A percentile compares a stretch with the other conserved stretches of the same genome.
phyloP scores from a whole-genome alignment of 148 eudicot species.

The Rhododendron molle region DNA sequence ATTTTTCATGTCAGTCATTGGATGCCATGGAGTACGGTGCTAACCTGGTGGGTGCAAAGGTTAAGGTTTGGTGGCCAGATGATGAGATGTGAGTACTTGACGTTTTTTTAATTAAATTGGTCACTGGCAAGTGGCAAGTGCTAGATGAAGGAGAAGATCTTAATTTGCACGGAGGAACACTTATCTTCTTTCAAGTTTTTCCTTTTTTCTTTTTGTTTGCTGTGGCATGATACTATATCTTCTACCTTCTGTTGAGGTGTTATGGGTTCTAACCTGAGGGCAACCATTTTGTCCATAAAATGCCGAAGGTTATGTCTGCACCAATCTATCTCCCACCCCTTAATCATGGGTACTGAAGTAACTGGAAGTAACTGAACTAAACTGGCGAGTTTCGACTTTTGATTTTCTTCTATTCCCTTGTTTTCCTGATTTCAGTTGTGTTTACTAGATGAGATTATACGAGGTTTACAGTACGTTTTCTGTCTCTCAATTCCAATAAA shows the following conservation, averaged over 20 bases:
- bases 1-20: slow-evolving; percentile 37
- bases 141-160: background rate
- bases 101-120: background rate
- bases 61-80: slow-evolving; percentile 83
- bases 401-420: background rate
- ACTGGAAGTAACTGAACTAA: background rate
- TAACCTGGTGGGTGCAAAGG: slow-evolving; percentile 50
- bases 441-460: background rate
- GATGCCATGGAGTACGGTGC: slow-evolving; percentile 27
- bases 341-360: background rate
- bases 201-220: background rate
- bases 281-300: background rate
- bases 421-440: background rate
- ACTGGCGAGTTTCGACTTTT: background rate
- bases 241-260: background rate
- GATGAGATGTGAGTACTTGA: slow-evolving; percentile 51
- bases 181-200: background rate
- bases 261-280: background rate
- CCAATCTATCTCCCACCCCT: background rate
- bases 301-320: background rate
- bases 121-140: background rate
- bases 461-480: background rate
- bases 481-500: background rate
- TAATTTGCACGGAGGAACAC: background rate
- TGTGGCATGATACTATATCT: background rate